Conservation (phyloP, 208 protist species). For the Strigomonas culicis region DNA sequence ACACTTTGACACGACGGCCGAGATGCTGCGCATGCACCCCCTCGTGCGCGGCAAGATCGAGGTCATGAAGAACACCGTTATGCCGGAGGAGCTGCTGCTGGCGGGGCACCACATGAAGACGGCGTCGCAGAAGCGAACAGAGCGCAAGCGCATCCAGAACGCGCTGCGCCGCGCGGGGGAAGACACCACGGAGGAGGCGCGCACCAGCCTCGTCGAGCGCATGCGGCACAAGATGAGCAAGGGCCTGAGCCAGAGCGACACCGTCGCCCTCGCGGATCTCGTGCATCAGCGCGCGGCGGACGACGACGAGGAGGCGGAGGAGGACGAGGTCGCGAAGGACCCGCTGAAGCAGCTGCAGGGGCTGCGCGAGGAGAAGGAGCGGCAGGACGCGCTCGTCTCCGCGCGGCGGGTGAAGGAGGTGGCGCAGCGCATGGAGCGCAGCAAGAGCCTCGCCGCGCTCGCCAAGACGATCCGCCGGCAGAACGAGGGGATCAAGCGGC, state of each 20-base stretch:
- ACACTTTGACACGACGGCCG: slow-evolving; percentile 78
- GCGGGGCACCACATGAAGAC: slow-evolving; percentile 66
- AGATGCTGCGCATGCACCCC: slow-evolving; percentile 86
- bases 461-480: slow-evolving; percentile 78
- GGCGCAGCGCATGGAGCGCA: slow-evolving; percentile 79
- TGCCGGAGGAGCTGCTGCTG: slow-evolving; percentile 81
- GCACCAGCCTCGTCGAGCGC: slow-evolving; percentile 17
- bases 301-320: slow-evolving; percentile 11
- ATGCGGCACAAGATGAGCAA: slow-evolving; percentile 7
- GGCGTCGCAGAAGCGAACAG: slow-evolving; percentile 55
- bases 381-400: slow-evolving; percentile 28
- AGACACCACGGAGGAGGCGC: slow-evolving; percentile 17
- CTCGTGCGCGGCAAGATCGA: slow-evolving; percentile 63
- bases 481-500: slow-evolving; percentile 60
- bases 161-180: slow-evolving; percentile 37
- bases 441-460: slow-evolving; percentile 65
- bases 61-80: slow-evolving; percentile 73
- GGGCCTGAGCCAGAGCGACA: slow-evolving; percentile 26
- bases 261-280: slow-evolving; percentile 27
- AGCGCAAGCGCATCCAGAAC: slow-evolving; percentile 68
- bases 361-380: slow-evolving; percentile 35
- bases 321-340: slow-evolving; percentile 29
- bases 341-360: slow-evolving; percentile 53
- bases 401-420: slow-evolving; percentile 67
- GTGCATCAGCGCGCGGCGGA: neutral